Base-by-base conservation (phyloP, 73 alveolate genomes). In the Uronychia setigera region DNA sequence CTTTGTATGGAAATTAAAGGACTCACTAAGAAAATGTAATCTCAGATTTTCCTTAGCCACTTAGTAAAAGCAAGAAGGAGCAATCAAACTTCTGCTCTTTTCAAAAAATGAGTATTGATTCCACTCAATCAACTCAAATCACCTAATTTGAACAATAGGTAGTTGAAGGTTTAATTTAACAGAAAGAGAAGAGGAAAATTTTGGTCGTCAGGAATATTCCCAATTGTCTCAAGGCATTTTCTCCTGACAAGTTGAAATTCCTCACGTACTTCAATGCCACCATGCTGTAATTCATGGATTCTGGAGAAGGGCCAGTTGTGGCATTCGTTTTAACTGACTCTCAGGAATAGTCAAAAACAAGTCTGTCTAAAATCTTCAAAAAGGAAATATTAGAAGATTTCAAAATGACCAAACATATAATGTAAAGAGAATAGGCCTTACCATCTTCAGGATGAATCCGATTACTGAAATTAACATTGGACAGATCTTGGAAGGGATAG, bases 391-490 rank as follows among this genome's bases (percentile, higher is more conserved):
- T 28, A 9, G 85, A 33, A 26, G 25, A 32, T 33, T 1, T n/a
- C 27, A 13, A 9, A 13, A 1, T 30, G 74, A 13, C 77, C 28
- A 59, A 35, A 46, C 14, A 76, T 26, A 76, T 76, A 27, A 30
- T 1, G 75, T 26, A 13, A 31, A 11, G 80, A 30, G 57, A 27
- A 27, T 14, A 81, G 74, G 32, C 33, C 25, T 14, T 67, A 14
- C 46, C 1, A 80, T 1, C 78, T 26, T 11, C 26, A 83, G 57
- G 11, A 33, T 88, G 77, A 88, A 88, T 77, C 91, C 91, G 5
- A 84, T 88, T 0, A 88, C 94, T 35, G 88, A 88, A 60, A 60
- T 1, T 1, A 75, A 59, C 29, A 88, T 88, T 0, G 84, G 32
- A 9, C 83, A 83, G 31, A 58, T 77, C 26, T 79, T 88, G 26